phyloP scores from a whole-genome alignment of 208 protist species.

The Trypanosoma theileri region DNA sequence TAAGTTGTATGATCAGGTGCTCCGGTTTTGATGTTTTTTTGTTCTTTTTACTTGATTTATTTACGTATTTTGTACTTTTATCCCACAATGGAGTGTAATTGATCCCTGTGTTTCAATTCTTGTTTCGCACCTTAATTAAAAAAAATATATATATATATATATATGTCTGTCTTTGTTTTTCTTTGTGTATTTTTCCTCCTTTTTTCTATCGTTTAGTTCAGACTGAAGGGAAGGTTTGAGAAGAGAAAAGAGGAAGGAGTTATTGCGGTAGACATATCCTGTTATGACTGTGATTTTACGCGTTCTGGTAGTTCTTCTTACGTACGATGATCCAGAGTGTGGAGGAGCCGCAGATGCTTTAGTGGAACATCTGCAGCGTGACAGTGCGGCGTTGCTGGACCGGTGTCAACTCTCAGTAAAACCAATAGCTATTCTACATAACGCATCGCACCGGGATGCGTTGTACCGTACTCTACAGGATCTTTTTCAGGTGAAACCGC shows the following conservation, averaged over 20 bases:
- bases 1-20: neutral
- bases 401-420: constrained; percentile 65
- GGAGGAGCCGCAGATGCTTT: constrained; percentile 83
- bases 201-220: neutral
- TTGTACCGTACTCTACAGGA: constrained; percentile 74
- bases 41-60: constrained; percentile 7
- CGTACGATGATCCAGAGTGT: constrained; percentile 88
- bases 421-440: constrained; percentile 61
- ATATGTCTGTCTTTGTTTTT: constrained; percentile 12
- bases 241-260: neutral
- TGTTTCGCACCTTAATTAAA: neutral
- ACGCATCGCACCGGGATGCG: constrained; percentile 67
- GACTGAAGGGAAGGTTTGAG: neutral
- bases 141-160: neutral
- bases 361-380: constrained; percentile 75
- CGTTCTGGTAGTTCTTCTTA: constrained; percentile 66
- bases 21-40: constrained; percentile 2
- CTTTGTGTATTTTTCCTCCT: neutral
- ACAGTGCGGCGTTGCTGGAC: constrained; percentile 40
- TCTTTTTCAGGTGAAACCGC: constrained; percentile 66
- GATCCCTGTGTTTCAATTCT: neutral
- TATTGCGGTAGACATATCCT: neutral
- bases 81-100: no score
- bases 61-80: neutral
- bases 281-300: constrained; percentile 19